Percentiles rank a stretch among this genome's conserved stretches.
Evolutionary conservation across 495 filamentous ascomycete genomes (phyloP).

Genomic region (Penicillium egyptiacum): DNA sequence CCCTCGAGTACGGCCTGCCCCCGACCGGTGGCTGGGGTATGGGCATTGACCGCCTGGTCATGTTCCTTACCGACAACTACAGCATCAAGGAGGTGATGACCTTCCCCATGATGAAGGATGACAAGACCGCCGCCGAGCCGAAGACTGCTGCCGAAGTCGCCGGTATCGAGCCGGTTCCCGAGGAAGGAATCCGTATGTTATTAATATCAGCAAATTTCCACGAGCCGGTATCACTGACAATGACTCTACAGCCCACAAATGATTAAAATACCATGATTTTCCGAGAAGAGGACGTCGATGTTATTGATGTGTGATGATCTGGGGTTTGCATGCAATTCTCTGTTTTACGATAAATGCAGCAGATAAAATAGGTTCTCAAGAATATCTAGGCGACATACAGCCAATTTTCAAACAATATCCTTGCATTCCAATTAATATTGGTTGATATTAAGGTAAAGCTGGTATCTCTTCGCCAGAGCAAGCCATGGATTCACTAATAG

Average conservation of each 20-base stretch:
- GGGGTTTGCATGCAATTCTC: slow-evolving; percentile 12
- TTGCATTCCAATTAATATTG: neutral
- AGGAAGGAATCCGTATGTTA: slow-evolving; percentile 68
- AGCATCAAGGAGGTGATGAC: slow-evolving; percentile 93
- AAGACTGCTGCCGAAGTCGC: slow-evolving; percentile 67
- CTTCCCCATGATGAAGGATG: slow-evolving; percentile 86
- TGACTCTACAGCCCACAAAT: slow-evolving; percentile 42
- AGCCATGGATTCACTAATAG: neutral
- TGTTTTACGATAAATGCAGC: slow-evolving; percentile 17
- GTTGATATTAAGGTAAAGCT: neutral
- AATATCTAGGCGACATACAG: slow-evolving; percentile 6
- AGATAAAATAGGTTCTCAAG: slow-evolving; percentile 13
- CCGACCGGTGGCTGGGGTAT: slow-evolving; percentile 97
- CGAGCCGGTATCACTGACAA: slow-evolving; percentile 31
- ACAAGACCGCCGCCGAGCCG: slow-evolving; percentile 46
- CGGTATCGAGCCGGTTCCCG: slow-evolving; percentile 60
- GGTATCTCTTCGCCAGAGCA: neutral
- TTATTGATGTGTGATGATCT: slow-evolving; percentile 5
- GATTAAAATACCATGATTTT: slow-evolving; percentile 22
- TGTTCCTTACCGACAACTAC: slow-evolving; percentile 97
- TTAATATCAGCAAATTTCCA: slow-evolving; percentile 32
- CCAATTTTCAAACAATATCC: neutral
- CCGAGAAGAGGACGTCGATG: slow-evolving; percentile 7
- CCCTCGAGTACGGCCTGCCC: slow-evolving; percentile 83
- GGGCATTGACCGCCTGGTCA: slow-evolving; percentile 94